Evolutionary conservation across 805 yeast species (phyloP).

Genomic region (Candida nemodendra): DNA sequence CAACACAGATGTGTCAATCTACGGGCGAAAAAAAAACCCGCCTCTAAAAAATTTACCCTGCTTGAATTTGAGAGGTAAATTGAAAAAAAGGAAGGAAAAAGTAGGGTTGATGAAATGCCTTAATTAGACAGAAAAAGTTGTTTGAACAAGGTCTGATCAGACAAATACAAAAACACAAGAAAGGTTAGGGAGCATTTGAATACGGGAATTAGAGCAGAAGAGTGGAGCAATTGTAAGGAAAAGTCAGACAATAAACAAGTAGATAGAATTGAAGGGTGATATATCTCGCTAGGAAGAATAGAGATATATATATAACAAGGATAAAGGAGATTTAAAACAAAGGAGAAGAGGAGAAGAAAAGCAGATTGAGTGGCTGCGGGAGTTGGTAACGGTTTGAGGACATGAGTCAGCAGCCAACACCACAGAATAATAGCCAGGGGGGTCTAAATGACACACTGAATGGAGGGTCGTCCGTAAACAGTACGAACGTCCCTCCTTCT

Average conservation of each 20-base stretch:
- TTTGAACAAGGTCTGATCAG: constrained; percentile 1
- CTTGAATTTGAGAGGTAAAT: constrained; percentile 1
- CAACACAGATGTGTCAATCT: too few species aligned
- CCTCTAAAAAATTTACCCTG: not conserved
- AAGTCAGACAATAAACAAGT: too few species aligned
- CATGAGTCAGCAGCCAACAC: constrained; percentile 19
- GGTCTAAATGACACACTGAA: constrained; percentile 7
- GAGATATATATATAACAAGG: not conserved
- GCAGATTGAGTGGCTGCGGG: not conserved
- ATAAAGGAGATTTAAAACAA: not conserved
- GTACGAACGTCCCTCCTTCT: constrained; percentile 10
- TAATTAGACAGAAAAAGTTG: constrained; percentile 9
- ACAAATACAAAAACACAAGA: not conserved
- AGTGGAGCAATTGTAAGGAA: too few species aligned
- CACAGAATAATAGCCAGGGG: constrained; percentile 7
- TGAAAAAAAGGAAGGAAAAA: constrained; percentile 6
- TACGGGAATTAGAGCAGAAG: too few species aligned
- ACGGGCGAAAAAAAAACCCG: too few species aligned
- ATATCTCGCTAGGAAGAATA: too few species aligned
- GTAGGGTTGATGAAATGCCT: constrained; percentile 4
- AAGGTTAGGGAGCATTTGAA: not conserved
- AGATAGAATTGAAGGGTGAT: too few species aligned
- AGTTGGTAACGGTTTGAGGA: not conserved
- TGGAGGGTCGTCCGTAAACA: constrained; percentile 9
- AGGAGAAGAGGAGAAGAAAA: not conserved